A percentile compares a stretch with the other conserved stretches of the same genome.
phyloP scores from a whole-genome alignment of 2,329 filamentous ascomycete species.

The Basipetospora chlamydospora region DNA sequence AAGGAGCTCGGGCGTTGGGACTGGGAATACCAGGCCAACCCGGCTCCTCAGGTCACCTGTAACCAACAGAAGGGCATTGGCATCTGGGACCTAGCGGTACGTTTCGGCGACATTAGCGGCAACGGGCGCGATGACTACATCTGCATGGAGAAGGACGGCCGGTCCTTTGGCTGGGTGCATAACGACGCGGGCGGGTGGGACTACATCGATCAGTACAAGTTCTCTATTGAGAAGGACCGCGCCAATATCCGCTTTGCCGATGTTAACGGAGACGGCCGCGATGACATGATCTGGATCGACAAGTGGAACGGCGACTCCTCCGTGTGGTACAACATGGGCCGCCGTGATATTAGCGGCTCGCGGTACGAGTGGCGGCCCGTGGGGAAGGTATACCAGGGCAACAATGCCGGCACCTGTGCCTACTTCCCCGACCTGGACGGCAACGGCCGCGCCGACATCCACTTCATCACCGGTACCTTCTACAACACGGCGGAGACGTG shows the following conservation, averaged over 20 bases:
- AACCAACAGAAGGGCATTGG: no score
- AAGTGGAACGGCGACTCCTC: conserved; percentile 18
- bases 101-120: conserved; percentile 18
- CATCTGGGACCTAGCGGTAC: no score
- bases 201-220: conserved; percentile 16
- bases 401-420: conserved; percentile 10
- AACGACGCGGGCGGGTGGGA: conserved; percentile 8
- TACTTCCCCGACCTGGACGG: conserved; percentile 14
- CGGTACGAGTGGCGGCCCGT: background rate
- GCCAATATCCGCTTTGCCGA: conserved; percentile 22
- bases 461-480: conserved; percentile 7
- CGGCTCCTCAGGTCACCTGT: no score
- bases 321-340: conserved; percentile 19
- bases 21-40: no score
- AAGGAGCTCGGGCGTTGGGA: no score
- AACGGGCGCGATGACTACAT: conserved; percentile 17
- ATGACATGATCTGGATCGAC: conserved; percentile 21
- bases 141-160: conserved; percentile 16
- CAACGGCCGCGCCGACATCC: conserved; percentile 13
- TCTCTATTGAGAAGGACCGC: conserved; percentile 15
- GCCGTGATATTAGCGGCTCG: background rate
- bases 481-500: conserved; percentile 8
- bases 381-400: conserved; percentile 6
- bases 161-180: conserved; percentile 13
- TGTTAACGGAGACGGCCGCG: conserved; percentile 21